These are phyloP conservation scores for Sequoiadendron giganteum DNA, from an alignment of 75 land plant species.

Conservation along the genomic window DNA sequence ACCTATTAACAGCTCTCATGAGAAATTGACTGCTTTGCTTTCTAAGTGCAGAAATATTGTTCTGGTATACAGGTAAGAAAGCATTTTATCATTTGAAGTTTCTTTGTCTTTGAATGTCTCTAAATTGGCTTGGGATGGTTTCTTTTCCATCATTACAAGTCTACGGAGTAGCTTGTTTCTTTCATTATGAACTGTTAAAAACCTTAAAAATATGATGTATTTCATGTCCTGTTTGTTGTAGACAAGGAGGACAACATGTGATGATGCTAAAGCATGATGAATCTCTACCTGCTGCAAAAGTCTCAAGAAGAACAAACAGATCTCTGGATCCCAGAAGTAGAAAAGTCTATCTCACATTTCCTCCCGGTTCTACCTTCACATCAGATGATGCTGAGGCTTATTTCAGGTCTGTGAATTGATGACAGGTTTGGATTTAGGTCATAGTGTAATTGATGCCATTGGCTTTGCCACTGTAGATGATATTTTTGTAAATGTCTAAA, in stretches of 20 bases:
- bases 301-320: not conserved
- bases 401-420: constrained; percentile 1
- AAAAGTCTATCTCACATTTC: constrained; percentile 1
- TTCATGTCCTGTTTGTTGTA: not conserved
- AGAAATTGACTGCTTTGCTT: constrained; percentile 3
- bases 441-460: not conserved
- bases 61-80: not conserved
- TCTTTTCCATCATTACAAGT: too few relatives aligned
- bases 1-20: constrained; percentile 5
- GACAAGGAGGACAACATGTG: constrained; percentile 6
- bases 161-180: too few relatives aligned
- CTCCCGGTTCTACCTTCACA: not conserved
- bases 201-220: too few relatives aligned
- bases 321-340: not conserved
- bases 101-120: not conserved
- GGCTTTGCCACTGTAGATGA: not conserved
- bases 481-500: not conserved
- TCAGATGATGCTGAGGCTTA: constrained; percentile 8
- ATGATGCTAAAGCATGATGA: not conserved
- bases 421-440: not conserved
- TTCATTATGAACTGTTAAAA: too few relatives aligned
- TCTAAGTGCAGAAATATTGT: not conserved
- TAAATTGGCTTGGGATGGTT: not conserved
- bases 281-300: not conserved
- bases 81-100: not conserved